Base-by-base conservation (phyloP, 768 basidiomycete species). In the Cubamyces sp. region DNA sequence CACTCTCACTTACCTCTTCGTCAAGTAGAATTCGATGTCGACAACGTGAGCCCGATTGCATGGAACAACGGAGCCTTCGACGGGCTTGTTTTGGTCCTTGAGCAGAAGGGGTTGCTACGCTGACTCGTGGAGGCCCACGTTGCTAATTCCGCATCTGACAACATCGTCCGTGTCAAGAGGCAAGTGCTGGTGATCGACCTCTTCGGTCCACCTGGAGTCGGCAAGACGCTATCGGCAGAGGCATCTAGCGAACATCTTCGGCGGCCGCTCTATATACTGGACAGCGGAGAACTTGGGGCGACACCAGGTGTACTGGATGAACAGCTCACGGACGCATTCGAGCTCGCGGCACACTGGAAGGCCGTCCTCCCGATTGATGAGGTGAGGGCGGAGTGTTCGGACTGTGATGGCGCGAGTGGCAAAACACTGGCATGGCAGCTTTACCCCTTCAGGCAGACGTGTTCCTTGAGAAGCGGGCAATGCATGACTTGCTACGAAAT, bases 1-100 rank as follows among this genome's bases (percentile, higher is more conserved):
- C 37, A 26, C 45, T 12, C 45, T 37, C 26, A 6, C 45, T 11
- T 1, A 4, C 15, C 14, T 8, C 30, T 21, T 19, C 37, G 5
- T 19, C 18, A 18, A 87, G 85, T 87, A 61, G 85, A 84, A 66
- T 84, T 89, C 69, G 81, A 84, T 57, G 79, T 88, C 3, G 79
- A 82, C 41, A 77, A 82, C 53, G 75, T 88, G 46, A 43, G 71
- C 18, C 77, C 79, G 3, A 83, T 90, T 28, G 74, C 75, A 9
- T 72, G 69, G 71, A 69, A 69, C 60, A 61, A 72, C 21, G 71
- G 71, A 39, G 71, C 74, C 7, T 75, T 73, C 64, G 57, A 52
- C 8, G 57, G 62, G n/a, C 69, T 75, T 26, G 74, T 75, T 3
- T 67, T 75, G 3, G 65, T 68, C 3, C 25, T 41, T 16, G 69